Evolutionary conservation across 78 protist genomes (phyloP).

Genomic region (Dictyostelium intermedium): DNA sequence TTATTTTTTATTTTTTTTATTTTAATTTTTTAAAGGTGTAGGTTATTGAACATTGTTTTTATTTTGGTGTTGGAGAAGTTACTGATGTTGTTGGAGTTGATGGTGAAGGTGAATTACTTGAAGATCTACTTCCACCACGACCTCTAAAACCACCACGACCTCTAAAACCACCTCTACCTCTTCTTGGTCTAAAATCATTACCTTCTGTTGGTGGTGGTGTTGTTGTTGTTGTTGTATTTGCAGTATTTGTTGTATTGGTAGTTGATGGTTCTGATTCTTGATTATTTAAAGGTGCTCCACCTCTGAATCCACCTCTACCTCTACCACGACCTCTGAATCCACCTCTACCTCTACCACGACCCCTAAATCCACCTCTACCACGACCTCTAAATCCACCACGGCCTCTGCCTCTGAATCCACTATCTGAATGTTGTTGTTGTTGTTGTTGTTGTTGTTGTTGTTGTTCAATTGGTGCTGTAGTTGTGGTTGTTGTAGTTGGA

Average conservation of each 20-base stretch:
- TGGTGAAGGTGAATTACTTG: neutral
- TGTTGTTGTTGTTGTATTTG: neutral
- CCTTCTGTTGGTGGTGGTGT: neutral
- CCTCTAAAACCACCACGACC: neutral
- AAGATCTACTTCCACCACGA: neutral
- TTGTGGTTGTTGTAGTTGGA: neutral
- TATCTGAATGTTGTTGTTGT: neutral
- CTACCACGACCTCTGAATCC: neutral
- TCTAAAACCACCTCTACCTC: conserved; percentile 11
- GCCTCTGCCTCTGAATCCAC: neutral
- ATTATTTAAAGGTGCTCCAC: neutral
- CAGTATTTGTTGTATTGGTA: neutral
- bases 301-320: neutral
- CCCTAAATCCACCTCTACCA: conserved; percentile 5
- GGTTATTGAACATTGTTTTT: neutral
- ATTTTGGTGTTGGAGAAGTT: neutral
- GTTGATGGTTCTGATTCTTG: neutral
- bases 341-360: conserved; percentile 5
- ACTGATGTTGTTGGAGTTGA: neutral
- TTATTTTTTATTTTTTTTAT: neutral
- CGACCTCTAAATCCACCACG: neutral
- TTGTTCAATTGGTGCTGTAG: neutral
- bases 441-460: neutral
- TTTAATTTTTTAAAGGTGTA: neutral
- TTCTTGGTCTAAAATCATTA: neutral